These are phyloP conservation scores for Fusarium hostae DNA, from an alignment of 2,329 filamentous ascomycete genomes.

Conservation along the genomic window DNA sequence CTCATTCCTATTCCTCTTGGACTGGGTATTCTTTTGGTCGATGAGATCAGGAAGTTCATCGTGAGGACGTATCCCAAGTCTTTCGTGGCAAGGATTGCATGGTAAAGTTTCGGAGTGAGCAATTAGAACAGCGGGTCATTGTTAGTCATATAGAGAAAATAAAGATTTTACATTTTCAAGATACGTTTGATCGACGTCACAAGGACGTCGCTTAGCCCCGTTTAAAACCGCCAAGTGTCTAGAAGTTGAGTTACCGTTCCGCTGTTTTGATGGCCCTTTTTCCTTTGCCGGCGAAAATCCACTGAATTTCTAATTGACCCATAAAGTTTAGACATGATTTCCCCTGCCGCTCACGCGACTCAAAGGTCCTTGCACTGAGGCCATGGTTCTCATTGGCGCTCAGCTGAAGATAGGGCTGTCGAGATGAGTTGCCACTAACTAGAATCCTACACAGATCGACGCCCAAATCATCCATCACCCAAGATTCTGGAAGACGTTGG, in stretches of 20 bases:
- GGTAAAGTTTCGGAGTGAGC: slow-evolving; percentile 50
- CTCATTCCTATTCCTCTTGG: slow-evolving; percentile 62
- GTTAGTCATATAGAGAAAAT: background rate
- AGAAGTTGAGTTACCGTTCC: too few relatives aligned
- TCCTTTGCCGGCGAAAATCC: background rate
- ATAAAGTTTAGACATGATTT: background rate
- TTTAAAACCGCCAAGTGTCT: background rate
- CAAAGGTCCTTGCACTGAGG: background rate
- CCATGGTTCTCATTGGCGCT: background rate
- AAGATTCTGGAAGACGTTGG: background rate
- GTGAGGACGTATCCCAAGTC: slow-evolving; percentile 59
- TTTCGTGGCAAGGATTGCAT: slow-evolving; percentile 59
- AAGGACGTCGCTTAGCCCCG: background rate
- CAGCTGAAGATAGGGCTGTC: background rate
- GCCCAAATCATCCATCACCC: background rate
- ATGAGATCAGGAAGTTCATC: slow-evolving; percentile 63
- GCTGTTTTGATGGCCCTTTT: background rate
- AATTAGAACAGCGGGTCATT: background rate
- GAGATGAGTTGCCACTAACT: background rate
- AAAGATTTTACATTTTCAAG: background rate
- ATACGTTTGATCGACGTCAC: background rate
- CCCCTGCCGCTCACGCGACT: background rate
- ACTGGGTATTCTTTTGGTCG: slow-evolving; percentile 61
- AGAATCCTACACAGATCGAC: background rate
- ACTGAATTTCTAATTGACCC: background rate